phyloP scores from a whole-genome alignment of 805 yeast genomes.

The Ogataea ganodermae region DNA sequence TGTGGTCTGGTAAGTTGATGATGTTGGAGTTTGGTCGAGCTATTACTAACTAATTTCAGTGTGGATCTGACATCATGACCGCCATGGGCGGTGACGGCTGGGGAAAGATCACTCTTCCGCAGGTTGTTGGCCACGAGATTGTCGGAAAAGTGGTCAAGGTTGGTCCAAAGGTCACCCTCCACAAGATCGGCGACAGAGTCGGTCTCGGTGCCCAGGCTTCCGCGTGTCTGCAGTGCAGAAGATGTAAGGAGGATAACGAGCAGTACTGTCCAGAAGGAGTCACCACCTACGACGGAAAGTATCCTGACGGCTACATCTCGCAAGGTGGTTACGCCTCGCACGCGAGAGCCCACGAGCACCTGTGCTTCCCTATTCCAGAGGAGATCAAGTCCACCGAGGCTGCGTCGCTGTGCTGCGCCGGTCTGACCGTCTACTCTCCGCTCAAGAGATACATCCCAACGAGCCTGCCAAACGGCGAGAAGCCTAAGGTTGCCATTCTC shows the following conservation, averaged over 20 bases:
- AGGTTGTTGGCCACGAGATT: constrained; percentile 54
- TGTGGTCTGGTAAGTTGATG: constrained; percentile 48
- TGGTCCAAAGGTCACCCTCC: constrained; percentile 37
- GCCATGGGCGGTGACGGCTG: constrained; percentile 52
- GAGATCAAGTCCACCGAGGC: constrained; percentile 42
- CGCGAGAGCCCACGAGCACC: constrained; percentile 47
- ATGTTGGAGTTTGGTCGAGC: not conserved
- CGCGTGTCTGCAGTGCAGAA: constrained; percentile 39
- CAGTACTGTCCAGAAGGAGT: constrained; percentile 46
- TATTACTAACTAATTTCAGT: constrained; percentile 26
- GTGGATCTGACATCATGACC: constrained; percentile 64
- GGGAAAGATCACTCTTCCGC: constrained; percentile 43
- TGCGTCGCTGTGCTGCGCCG: constrained; percentile 55
- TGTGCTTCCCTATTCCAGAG: constrained; percentile 49
- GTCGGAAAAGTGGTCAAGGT: constrained; percentile 43
- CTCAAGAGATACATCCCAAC: constrained; percentile 41
- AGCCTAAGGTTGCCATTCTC: constrained; percentile 42
- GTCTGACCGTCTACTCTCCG: constrained; percentile 53
- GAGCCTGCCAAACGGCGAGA: constrained; percentile 31
- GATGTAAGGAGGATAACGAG: constrained; percentile 43
- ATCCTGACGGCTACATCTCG: constrained; percentile 39
- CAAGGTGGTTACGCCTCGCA: constrained; percentile 52
- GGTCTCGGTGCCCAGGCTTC: constrained; percentile 48
- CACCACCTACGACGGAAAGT: constrained; percentile 43
- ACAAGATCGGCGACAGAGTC: constrained; percentile 47